A percentile compares a stretch with the other conserved stretches of the same genome.
These are phyloP conservation scores for Adansonia madagascariensis DNA, from an alignment of 441 rosid genomes.

Conservation along the genomic window DNA sequence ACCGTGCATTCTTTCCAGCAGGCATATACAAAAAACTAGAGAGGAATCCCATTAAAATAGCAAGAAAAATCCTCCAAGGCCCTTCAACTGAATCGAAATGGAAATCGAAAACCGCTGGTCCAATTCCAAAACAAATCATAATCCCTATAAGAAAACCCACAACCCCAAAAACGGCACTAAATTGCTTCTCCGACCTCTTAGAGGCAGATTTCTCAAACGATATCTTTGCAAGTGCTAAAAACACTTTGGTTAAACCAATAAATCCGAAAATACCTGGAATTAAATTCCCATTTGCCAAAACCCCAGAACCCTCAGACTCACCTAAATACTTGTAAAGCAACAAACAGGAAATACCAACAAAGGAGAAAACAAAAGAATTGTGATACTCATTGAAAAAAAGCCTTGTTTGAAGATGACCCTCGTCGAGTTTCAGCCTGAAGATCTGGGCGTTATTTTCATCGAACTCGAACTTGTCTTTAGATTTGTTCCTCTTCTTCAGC, in stretches of 20 bases:
- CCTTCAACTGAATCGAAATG: conserved; percentile 59
- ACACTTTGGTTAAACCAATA: conserved; percentile 48
- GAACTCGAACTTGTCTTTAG: conserved; percentile 81
- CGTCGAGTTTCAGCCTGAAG: conserved; percentile 84
- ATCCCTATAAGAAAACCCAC: conserved; percentile 65
- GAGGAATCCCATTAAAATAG: conserved; percentile 62
- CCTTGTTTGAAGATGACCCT: conserved; percentile 69
- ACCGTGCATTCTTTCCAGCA: conserved; percentile 69
- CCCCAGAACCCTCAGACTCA: conserved; percentile 36
- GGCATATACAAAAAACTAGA: conserved; percentile 72
- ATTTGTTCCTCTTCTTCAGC: conserved; percentile 53
- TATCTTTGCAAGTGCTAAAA: conserved; percentile 50
- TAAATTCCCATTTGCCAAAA: conserved; percentile 54
- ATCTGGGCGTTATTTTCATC: conserved; percentile 95
- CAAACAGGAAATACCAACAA: conserved; percentile 51
- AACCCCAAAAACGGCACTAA: conserved; percentile 52
- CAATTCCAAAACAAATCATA: conserved; percentile 49
- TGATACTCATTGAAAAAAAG: conserved; percentile 63
- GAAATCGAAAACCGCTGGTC: conserved; percentile 57
- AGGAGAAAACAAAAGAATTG: conserved; percentile 46
- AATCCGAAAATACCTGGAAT: conserved; percentile 60
- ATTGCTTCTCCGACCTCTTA: conserved; percentile 72
- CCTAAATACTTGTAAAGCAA: conserved; percentile 48
- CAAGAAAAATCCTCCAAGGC: conserved; percentile 48
- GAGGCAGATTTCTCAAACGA: conserved; percentile 84